These are phyloP conservation scores for Boletus vermiculosoides DNA, from an alignment of 768 basidiomycete species.

Conservation along the genomic window DNA sequence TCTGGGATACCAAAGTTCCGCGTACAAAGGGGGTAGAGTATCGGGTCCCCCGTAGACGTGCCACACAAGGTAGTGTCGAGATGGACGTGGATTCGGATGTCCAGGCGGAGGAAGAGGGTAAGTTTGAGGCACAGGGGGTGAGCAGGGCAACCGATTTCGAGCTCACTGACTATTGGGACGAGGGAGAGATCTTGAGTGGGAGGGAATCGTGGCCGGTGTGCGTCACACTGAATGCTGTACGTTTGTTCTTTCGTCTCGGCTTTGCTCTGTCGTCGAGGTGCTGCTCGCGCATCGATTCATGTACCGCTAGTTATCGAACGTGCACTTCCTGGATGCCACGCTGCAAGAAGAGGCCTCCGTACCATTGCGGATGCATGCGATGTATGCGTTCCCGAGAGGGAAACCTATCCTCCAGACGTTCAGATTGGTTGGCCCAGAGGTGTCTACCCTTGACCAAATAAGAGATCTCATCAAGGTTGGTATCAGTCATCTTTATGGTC, in stretches of 20 bases:
- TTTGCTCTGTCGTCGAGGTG: neutral
- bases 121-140: slow-evolving; percentile 54
- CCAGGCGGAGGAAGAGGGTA: slow-evolving; percentile 33
- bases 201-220: slow-evolving; percentile 72
- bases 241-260: slow-evolving; percentile 24
- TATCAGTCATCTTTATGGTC: neutral
- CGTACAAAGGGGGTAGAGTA: slow-evolving; percentile 71
- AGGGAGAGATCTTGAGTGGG: slow-evolving; percentile 65
- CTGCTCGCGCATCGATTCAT: neutral
- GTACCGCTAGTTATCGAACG: slow-evolving; percentile 46
- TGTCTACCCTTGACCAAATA: slow-evolving; percentile 49
- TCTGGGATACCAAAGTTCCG: slow-evolving; percentile 82
- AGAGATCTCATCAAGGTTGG: slow-evolving; percentile 56
- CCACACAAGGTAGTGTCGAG: slow-evolving; percentile 30
- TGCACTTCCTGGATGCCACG: slow-evolving; percentile 75
- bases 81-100: slow-evolving; percentile 54
- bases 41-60: slow-evolving; percentile 41
- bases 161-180: slow-evolving; percentile 84
- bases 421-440: slow-evolving; percentile 61
- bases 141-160: slow-evolving; percentile 74
- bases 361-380: slow-evolving; percentile 56
- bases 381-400: slow-evolving; percentile 56
- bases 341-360: slow-evolving; percentile 68
- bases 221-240: slow-evolving; percentile 74
- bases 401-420: slow-evolving; percentile 56